Conservation (phyloP, 2,329 filamentous ascomycete species). For the Nemania bipapillata region DNA sequence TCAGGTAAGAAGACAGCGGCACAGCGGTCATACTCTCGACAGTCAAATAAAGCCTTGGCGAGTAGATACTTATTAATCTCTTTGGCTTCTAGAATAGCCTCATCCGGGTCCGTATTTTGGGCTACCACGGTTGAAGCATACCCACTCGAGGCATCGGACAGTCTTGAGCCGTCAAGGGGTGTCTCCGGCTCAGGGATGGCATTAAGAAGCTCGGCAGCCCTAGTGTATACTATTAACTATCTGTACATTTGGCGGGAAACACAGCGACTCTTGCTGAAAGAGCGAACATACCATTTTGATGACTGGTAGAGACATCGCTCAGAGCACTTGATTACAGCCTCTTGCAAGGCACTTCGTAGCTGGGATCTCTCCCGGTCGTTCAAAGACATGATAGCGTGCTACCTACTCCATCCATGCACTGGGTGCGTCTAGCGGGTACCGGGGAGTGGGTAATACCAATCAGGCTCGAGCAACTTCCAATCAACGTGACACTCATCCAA, state of each 20-base stretch:
- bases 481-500: background rate
- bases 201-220: conserved; percentile 93
- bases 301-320: conserved; percentile 96
- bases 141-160: conserved; percentile 54
- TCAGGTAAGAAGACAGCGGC: conserved; percentile 88
- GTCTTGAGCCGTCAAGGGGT: conserved; percentile 47
- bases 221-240: conserved; percentile 53
- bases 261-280: background rate
- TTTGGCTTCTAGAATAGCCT: conserved; percentile 78
- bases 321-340: conserved; percentile 88
- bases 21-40: conserved; percentile 92
- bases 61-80: conserved; percentile 87
- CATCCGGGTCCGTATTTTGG: conserved; percentile 73
- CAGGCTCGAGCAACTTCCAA: background rate
- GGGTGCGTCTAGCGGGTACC: background rate
- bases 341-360: conserved; percentile 79
- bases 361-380: conserved; percentile 69
- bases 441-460: background rate
- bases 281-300: conserved; percentile 80
- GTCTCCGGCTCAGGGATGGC: conserved; percentile 71
- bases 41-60: conserved; percentile 94
- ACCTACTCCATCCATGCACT: conserved; percentile 22
- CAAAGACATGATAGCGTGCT: conserved; percentile 60
- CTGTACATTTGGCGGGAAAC: conserved; percentile 22
- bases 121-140: conserved; percentile 62